Evolutionary conservation across 2,329 filamentous ascomycete species (phyloP), one percentile per base, ranked within the genome.

Genomic region (Bipolaris oryzae): DNA sequence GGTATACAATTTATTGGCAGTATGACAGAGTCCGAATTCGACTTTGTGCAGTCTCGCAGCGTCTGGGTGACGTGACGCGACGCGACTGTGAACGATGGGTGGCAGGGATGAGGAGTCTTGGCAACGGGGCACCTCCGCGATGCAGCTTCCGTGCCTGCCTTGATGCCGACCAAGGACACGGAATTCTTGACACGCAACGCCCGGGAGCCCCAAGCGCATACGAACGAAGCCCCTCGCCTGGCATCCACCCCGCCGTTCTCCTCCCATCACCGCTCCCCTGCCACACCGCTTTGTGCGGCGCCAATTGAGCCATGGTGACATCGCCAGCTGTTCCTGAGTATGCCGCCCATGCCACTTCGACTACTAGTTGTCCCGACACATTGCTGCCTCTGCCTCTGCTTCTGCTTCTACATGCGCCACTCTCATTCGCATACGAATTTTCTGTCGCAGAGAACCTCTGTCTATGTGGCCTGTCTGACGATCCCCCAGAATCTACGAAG

Each of bases 401-500:
- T 37, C 42, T 20, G n/a, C 23, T 34, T 37, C 42, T 20, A 33
- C 43, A 55, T 50, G 57, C 55, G 39, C 43, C 50, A 9, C 13
- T 7, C n/a, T 7, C 21, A n/a, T 21, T 18, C 33, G 33, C 7
- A 38, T 20, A 16, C 34, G 9, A 48, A 10, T 37, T 35, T 16
- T 11, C 21, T 20, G 4, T 15, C 23, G 44, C 11, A 16, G 46
- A 43, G 53, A 44, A 42, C n/a, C 18, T n/a, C 5, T 18, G 13
- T n/a, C 18, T 35, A n/a, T 28, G 11, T 37, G 13, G 10, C n/a
- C 31, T 33, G 9, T 42, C 55, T 56, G 34, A 69, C 55, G 25
- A 11, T 21, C 9, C 48, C 33, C 11, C 62, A 98, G 95, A 79
- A 89, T 99, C 71, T 94, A 93, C 70, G 95, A 99, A 80, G 92